Conservation (phyloP, 2,329 filamentous ascomycete species). For the Pseudogymnoascus sp. region DNA sequence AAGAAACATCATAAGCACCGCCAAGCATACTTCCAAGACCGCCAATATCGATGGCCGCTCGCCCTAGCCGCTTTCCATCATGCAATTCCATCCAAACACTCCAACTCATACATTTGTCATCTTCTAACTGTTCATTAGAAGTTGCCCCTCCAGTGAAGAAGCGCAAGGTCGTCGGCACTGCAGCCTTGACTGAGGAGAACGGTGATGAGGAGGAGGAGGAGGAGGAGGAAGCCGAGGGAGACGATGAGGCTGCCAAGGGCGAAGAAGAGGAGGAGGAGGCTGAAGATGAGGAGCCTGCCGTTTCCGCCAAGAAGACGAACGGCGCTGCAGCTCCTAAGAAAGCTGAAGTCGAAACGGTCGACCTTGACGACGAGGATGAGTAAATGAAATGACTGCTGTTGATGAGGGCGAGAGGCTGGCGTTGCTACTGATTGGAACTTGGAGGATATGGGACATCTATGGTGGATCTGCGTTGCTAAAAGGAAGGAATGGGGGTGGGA, state of each 20-base stretch:
- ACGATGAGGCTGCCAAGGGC: slow-evolving; percentile 4
- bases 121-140: slow-evolving; percentile 13
- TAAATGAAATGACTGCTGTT: not conserved
- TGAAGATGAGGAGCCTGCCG: not conserved
- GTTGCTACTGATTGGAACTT: not conserved
- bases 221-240: slow-evolving; percentile 13
- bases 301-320: slow-evolving; percentile 1
- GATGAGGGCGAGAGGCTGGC: not conserved
- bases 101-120: not conserved
- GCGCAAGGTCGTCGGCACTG: slow-evolving; percentile 21
- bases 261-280: slow-evolving; percentile 10
- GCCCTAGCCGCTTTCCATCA: not conserved
- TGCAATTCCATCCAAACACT: not conserved
- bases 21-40: not conserved
- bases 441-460: not conserved
- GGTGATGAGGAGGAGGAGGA: slow-evolving; percentile 12
- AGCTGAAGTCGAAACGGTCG: not conserved
- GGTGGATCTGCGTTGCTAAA: not conserved
- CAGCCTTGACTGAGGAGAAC: not conserved
- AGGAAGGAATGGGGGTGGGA: not conserved
- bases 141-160: slow-evolving; percentile 23
- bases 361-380: slow-evolving; percentile 8
- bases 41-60: not conserved
- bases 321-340: not conserved
- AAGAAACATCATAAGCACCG: slow-evolving; percentile 2